phyloP scores from a whole-genome alignment of 139 green algal genomes.

The Closterium sp. region DNA sequence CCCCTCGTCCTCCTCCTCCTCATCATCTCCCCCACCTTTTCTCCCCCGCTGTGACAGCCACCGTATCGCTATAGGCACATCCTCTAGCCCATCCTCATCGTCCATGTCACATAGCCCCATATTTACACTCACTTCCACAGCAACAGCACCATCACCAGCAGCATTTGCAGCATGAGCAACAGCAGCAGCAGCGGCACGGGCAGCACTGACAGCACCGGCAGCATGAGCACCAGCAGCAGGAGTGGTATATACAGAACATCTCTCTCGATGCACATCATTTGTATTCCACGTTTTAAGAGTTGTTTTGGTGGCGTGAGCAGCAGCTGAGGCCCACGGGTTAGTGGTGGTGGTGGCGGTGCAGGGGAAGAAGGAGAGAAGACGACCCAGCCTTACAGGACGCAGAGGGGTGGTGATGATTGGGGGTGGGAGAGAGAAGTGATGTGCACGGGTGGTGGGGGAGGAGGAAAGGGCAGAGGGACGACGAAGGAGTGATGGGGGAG shows the following conservation, averaged over 20 bases:
- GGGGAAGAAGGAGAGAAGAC: not conserved
- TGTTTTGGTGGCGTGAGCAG: not conserved
- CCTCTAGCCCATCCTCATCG: not conserved
- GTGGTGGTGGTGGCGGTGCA: not conserved
- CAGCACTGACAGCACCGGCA: not conserved
- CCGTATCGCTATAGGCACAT: not conserved
- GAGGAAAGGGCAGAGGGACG: not conserved
- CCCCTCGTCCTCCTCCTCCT: not conserved
- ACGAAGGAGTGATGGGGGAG: not conserved
- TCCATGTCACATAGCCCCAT: not conserved
- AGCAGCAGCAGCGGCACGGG: too few relatives aligned
- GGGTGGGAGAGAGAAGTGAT: not conserved
- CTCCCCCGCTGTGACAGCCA: not conserved
- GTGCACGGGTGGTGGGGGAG: not conserved
- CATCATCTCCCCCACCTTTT: not conserved
- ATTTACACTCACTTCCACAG: not conserved
- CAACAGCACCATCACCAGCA: too few relatives aligned
- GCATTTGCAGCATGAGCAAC: too few relatives aligned
- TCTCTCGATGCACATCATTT: not conserved
- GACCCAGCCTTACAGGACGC: not conserved
- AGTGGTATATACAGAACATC: not conserved
- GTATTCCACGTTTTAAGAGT: not conserved
- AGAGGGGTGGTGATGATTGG: not conserved
- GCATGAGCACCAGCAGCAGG: not conserved
- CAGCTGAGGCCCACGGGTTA: not conserved